These are phyloP conservation scores for Cryptococcus jaspeensis DNA, from an alignment of 1,284 basidiomycete genomes.

Conservation along the genomic window DNA sequence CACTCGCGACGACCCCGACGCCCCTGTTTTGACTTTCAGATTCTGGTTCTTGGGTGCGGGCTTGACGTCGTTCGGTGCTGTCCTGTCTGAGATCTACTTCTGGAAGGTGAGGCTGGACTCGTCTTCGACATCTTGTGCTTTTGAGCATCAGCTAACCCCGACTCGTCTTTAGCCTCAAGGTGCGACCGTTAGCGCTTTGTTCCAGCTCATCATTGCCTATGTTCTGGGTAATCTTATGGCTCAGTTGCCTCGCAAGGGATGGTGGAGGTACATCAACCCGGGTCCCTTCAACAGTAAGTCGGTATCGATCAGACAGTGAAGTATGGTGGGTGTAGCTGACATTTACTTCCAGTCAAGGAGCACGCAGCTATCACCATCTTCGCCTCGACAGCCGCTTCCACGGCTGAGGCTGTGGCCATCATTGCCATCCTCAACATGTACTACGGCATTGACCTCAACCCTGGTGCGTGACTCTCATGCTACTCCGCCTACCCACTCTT, in stretches of 20 bases:
- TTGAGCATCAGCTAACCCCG: no score
- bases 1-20: slow-evolving; percentile 11
- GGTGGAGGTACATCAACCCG: slow-evolving; percentile 61
- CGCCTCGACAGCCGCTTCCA: slow-evolving; percentile 63
- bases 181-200: slow-evolving; percentile 59
- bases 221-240: slow-evolving; percentile 60
- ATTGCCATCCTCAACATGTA: slow-evolving; percentile 64
- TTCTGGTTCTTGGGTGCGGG: slow-evolving; percentile 62
- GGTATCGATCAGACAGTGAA: slow-evolving; percentile 1
- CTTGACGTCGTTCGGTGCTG: slow-evolving; percentile 62
- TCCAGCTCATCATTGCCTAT: slow-evolving; percentile 63
- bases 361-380: slow-evolving; percentile 67
- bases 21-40: slow-evolving; percentile 61
- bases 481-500: no score
- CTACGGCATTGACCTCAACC: slow-evolving; percentile 61
- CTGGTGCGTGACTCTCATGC: slow-evolving; percentile 30
- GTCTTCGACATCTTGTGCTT: no score
- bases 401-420: slow-evolving; percentile 65
- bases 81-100: slow-evolving; percentile 33
- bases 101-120: slow-evolving; percentile 49
- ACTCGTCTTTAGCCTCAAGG: slow-evolving; percentile 56
- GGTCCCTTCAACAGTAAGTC: slow-evolving; percentile 62
- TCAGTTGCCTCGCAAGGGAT: slow-evolving; percentile 58
- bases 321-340: slow-evolving; percentile 1
- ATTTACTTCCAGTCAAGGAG: slow-evolving; percentile 51